phyloP scores from a whole-genome alignment of 768 basidiomycete genomes.

The Chalciporus piperatus region DNA sequence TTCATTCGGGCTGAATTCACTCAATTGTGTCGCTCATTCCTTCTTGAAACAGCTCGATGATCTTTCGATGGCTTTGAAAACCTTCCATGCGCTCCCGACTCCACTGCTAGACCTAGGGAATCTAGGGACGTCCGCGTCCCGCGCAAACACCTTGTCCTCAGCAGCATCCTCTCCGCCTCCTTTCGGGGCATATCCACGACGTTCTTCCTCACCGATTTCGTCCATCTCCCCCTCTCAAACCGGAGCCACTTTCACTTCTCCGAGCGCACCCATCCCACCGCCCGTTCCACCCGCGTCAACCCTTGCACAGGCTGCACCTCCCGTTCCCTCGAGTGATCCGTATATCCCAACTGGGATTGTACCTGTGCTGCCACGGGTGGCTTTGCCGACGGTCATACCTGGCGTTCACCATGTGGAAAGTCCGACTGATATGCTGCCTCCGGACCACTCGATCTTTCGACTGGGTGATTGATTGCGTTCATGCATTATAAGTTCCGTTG shows the following conservation, averaged over 20 bases:
- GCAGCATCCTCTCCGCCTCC: conserved; percentile 12
- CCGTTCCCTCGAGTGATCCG: background rate
- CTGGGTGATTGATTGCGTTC: background rate
- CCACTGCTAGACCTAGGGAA: conserved; percentile 38
- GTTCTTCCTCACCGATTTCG: conserved; percentile 3
- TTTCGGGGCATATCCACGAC: background rate
- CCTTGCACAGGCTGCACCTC: conserved; percentile 5
- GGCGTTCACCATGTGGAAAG: conserved; percentile 29
- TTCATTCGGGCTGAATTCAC: background rate
- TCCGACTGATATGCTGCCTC: conserved; percentile 26
- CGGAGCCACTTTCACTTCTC: background rate
- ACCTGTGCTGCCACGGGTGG: conserved; percentile 5
- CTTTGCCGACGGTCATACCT: conserved; percentile 21
- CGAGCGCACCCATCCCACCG: conserved; percentile 2
- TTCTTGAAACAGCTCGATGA: conserved; percentile 25
- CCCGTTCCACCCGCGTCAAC: conserved; percentile 23
- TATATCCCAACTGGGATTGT: background rate
- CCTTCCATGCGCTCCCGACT: conserved; percentile 43
- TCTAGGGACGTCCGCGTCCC: conserved; percentile 24
- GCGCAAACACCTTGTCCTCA: conserved; percentile 33
- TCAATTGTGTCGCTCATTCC: background rate
- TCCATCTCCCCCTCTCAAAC: conserved; percentile 10
- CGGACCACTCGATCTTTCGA: conserved; percentile 8
- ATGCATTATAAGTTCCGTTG: background rate
- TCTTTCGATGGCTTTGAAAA: conserved; percentile 35